Percentiles rank a stretch among this genome's conserved stretches.
These are phyloP conservation scores for Obba rivulosa DNA, from an alignment of 768 basidiomycete genomes.

Conservation along the genomic window DNA sequence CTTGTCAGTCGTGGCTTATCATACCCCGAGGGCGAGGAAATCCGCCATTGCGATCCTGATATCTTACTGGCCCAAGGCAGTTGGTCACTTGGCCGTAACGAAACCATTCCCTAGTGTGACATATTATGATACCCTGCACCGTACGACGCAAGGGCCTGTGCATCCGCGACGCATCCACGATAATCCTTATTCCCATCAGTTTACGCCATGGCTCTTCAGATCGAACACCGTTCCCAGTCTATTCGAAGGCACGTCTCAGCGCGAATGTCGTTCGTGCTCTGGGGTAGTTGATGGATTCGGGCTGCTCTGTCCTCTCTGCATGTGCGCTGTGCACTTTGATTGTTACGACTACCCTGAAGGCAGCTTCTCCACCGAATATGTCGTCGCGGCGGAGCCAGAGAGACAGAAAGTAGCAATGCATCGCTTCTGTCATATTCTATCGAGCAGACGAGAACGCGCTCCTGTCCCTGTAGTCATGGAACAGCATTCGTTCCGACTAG, in stretches of 20 bases:
- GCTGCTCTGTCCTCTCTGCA: constrained; percentile 66
- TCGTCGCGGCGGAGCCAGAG: constrained; percentile 36
- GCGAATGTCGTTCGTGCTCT: constrained; percentile 53
- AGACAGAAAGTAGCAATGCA: constrained; percentile 56
- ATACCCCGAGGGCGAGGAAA: constrained; percentile 47
- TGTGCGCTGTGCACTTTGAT: constrained; percentile 66
- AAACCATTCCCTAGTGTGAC: constrained; percentile 40
- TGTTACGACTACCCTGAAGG: constrained; percentile 74
- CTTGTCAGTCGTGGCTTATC: constrained; percentile 67
- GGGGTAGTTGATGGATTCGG: constrained; percentile 59
- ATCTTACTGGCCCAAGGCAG: constrained; percentile 60
- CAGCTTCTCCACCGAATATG: constrained; percentile 51
- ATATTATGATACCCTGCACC: constrained; percentile 22
- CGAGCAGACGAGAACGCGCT: constrained; percentile 23
- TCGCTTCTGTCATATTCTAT: constrained; percentile 50
- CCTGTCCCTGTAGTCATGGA: constrained; percentile 21
- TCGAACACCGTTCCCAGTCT: constrained; percentile 17
- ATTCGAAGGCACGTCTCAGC: constrained; percentile 30
- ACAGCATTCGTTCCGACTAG: constrained; percentile 47
- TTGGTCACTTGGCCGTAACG: constrained; percentile 63
- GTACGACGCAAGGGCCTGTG: constrained; percentile 9
- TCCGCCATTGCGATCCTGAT: constrained; percentile 51
- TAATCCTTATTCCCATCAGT: constrained; percentile 54
- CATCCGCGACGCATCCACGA: constrained; percentile 14
- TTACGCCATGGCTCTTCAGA: constrained; percentile 62